Percentiles rank a stretch among this genome's conserved stretches.
phyloP scores from a whole-genome alignment of 148 eudicot species.

The Silene uniflora region DNA sequence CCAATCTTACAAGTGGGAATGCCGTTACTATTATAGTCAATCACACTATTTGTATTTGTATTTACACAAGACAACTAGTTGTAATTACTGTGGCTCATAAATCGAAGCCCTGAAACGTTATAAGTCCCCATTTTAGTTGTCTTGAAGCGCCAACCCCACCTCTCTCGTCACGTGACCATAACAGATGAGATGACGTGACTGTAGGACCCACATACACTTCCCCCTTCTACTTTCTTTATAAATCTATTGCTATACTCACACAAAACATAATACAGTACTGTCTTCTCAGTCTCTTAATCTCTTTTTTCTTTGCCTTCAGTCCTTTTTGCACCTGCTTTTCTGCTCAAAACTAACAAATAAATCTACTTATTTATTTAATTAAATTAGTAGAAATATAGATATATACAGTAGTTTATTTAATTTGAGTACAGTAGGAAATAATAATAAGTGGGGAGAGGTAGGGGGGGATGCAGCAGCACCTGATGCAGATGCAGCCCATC shows the following conservation, averaged over 20 bases:
- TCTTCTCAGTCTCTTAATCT: slow-evolving; percentile 30
- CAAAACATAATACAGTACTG: slow-evolving; percentile 7
- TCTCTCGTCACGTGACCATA: slow-evolving; percentile 37
- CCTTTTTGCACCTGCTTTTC: neutral
- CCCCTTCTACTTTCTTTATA: neutral
- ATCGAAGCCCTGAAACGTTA: slow-evolving; percentile 9
- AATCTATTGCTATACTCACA: neutral
- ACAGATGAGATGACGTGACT: slow-evolving; percentile 21
- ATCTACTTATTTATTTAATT: no score
- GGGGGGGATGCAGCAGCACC: slow-evolving; percentile 84
- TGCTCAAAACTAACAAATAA: neutral
- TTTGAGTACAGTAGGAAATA: neutral
- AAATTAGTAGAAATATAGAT: no score
- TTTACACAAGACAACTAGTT: neutral
- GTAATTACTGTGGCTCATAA: slow-evolving; percentile 12
- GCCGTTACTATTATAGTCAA: no score
- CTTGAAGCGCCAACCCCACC: slow-evolving; percentile 21
- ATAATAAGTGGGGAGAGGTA: neutral
- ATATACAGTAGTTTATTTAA: neutral
- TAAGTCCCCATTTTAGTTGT: slow-evolving; percentile 12
- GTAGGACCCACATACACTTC: slow-evolving; percentile 1
- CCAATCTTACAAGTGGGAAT: no score
- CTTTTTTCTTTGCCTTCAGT: neutral
- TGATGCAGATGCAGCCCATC: slow-evolving; percentile 98
- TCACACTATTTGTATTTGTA: no score